These are phyloP conservation scores for Boletus rubroflammeus DNA, from an alignment of 768 basidiomycete species.

Conservation along the genomic window DNA sequence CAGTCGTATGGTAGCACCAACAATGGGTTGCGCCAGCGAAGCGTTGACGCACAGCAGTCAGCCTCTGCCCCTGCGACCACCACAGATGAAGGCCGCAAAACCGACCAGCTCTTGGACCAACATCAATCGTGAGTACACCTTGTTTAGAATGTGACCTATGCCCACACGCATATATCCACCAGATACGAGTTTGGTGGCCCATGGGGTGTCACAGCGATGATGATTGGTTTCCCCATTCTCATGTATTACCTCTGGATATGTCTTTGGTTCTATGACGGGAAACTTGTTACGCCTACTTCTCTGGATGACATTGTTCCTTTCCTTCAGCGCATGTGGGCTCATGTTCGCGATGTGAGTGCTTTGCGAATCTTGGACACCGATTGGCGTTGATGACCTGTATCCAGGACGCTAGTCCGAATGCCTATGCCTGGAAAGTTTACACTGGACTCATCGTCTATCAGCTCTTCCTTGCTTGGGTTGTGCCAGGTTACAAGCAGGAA, in stretches of 20 bases:
- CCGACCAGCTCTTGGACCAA: slow-evolving; percentile 69
- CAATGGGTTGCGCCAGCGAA: slow-evolving; percentile 31
- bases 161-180: slow-evolving; percentile 6
- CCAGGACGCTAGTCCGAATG: slow-evolving; percentile 89
- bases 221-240: slow-evolving; percentile 87
- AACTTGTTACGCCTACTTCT: slow-evolving; percentile 65
- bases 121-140: slow-evolving; percentile 50
- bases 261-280: slow-evolving; percentile 92
- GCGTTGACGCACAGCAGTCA: slow-evolving; percentile 18
- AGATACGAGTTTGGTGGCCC: slow-evolving; percentile 98
- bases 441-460: slow-evolving; percentile 84
- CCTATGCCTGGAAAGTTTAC: slow-evolving; percentile 89
- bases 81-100: slow-evolving; percentile 69
- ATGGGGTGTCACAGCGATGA: slow-evolving; percentile 85
- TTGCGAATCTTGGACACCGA: background rate
- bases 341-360: slow-evolving; percentile 66
- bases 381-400: background rate
- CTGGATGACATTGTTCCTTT: slow-evolving; percentile 73
- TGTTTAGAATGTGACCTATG: background rate
- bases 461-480: slow-evolving; percentile 81
- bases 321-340: slow-evolving; percentile 78
- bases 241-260: slow-evolving; percentile 99
- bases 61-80: slow-evolving; percentile 27
- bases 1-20: slow-evolving; percentile 26
- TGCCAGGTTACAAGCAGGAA: slow-evolving; percentile 92